These are phyloP conservation scores for Eucalyptus marginata DNA, from an alignment of 345 rosid species.

Conservation along the genomic window DNA sequence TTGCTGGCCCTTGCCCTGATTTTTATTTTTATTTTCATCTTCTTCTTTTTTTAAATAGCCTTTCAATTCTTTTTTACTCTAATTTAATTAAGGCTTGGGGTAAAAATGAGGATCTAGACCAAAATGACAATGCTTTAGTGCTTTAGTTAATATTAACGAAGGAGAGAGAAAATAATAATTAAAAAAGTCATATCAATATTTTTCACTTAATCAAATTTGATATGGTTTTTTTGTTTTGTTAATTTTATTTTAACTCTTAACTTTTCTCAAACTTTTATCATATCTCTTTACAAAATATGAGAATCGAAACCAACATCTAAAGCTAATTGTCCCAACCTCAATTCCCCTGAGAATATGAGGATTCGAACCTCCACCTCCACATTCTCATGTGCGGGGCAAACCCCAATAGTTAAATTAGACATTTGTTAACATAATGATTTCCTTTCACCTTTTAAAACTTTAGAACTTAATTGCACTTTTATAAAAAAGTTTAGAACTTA, in stretches of 20 bases:
- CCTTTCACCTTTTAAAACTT: neutral
- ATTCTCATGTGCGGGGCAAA: too few relatives aligned
- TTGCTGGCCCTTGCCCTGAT: neutral
- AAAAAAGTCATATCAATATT: neutral
- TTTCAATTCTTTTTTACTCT: neutral
- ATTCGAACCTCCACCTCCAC: too few relatives aligned
- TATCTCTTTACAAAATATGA: rapidly evolving
- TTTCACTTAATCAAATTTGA: neutral
- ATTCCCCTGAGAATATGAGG: too few relatives aligned
- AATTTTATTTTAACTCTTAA: too few relatives aligned
- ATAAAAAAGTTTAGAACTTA: neutral
- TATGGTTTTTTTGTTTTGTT: neutral
- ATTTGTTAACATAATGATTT: too few relatives aligned
- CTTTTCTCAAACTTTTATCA: rapidly evolving
- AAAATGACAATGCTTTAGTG: neutral
- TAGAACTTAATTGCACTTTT: neutral
- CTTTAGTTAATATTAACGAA: neutral
- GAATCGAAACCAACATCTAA: too few relatives aligned
- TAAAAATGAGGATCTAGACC: neutral
- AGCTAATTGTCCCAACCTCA: too few relatives aligned
- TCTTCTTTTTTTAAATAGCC: too few relatives aligned
- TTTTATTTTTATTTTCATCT: too few relatives aligned
- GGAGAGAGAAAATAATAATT: neutral
- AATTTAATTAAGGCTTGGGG: neutral
- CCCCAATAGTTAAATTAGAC: too few relatives aligned